phyloP scores from a whole-genome alignment of 2,329 filamentous ascomycete genomes.

The Ceratocystiopsis brevicomis region DNA sequence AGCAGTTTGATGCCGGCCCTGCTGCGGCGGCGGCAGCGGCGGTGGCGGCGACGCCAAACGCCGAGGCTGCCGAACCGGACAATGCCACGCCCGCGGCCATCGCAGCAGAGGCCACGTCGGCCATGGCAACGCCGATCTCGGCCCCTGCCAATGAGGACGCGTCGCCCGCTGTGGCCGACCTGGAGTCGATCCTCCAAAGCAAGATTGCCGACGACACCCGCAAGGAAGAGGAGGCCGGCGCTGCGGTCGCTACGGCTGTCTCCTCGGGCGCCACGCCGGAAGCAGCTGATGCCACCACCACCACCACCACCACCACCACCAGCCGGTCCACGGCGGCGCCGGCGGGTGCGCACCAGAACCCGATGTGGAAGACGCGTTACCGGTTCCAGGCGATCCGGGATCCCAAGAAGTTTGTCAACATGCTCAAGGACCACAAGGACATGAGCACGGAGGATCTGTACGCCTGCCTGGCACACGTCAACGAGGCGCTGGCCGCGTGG shows the following conservation, averaged over 20 bases:
- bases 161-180: not conserved
- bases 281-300: conserved; percentile 5
- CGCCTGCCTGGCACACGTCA: conserved; percentile 24
- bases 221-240: conserved; percentile 1
- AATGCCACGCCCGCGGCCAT: not conserved
- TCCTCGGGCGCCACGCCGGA: not conserved
- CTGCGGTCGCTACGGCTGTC: not conserved
- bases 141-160: not conserved
- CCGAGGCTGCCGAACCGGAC: not conserved
- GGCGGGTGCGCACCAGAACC: not conserved
- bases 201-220: conserved; percentile 6
- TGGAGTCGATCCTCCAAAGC: conserved; percentile 2
- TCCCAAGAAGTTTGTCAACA: conserved; percentile 27
- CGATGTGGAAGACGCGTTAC: conserved; percentile 20
- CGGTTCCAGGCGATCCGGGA: conserved; percentile 31
- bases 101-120: not conserved
- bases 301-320: no score
- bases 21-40: not conserved
- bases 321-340: not conserved
- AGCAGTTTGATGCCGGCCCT: conserved; percentile 7
- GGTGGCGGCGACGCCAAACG: not conserved
- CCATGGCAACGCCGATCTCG: not conserved
- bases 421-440: conserved; percentile 30
- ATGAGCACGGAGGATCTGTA: conserved; percentile 28
- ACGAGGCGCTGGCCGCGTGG: conserved; percentile 28